These are phyloP conservation scores for Arthroderma sp. DNA, from an alignment of 2,329 filamentous ascomycete genomes.

Conservation along the genomic window DNA sequence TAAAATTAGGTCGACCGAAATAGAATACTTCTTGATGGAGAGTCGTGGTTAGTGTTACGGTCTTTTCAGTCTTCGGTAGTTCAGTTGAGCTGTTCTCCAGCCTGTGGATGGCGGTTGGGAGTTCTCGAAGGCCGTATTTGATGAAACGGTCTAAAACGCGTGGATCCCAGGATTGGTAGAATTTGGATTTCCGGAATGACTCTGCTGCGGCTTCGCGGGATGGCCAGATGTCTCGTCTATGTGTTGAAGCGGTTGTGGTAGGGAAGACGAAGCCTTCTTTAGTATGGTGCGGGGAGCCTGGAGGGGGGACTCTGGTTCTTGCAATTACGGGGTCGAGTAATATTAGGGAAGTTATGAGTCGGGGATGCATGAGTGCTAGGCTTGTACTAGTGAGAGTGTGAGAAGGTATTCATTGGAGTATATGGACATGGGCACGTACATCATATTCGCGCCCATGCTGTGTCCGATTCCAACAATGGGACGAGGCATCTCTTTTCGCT, in stretches of 20 bases:
- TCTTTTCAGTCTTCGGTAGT: constrained; percentile 51
- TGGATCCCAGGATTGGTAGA: constrained; percentile 72
- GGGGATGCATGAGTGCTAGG: constrained; percentile 63
- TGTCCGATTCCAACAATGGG: constrained; percentile 78
- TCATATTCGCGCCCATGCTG: constrained; percentile 68
- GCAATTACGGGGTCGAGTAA: constrained; percentile 77
- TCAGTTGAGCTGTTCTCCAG: constrained; percentile 12
- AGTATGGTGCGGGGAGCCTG: constrained; percentile 29
- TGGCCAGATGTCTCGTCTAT: constrained; percentile 70
- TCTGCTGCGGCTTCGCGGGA: constrained; percentile 55
- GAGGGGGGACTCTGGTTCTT: constrained; percentile 21
- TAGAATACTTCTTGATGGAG: constrained; percentile 71
- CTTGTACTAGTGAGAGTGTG: constrained; percentile 34
- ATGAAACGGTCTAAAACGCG: constrained; percentile 66
- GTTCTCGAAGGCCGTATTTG: constrained; percentile 58
- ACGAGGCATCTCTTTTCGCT: constrained; percentile 64
- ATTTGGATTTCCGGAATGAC: constrained; percentile 54
- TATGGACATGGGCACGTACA: constrained; percentile 29
- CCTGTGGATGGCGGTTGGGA: constrained; percentile 45
- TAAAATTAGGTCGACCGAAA: constrained; percentile 37
- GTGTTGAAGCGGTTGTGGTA: constrained; percentile 46
- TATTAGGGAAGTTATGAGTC: constrained; percentile 60
- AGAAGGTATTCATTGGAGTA: constrained; percentile 1
- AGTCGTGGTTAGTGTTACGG: constrained; percentile 61
- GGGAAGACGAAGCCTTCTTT: constrained; percentile 18